Base-by-base conservation (phyloP, 441 rosid genomes). In the Daphne laureola region DNA sequence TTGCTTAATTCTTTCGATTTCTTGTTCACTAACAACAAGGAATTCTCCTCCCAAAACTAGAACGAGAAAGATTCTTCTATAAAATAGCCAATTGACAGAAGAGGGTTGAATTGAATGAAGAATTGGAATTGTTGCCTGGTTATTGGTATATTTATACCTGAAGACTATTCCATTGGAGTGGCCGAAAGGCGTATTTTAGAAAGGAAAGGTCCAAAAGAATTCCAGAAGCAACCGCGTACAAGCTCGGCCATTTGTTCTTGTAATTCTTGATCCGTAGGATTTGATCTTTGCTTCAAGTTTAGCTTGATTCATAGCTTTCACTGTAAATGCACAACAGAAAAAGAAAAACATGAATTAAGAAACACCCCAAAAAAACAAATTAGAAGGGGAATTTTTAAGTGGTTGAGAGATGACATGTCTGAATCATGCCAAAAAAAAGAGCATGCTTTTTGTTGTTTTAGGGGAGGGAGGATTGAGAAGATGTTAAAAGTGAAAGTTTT, bases 231-330 rank as follows among this genome's bases (percentile, higher is more conserved):
- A 81, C n/a, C 9, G 89, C 84, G 43, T 67, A 83, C 3, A 87
- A 95, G 23, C 90, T 86, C 18, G 98, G 98, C 98, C 94, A 86
- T 74, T 83, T 89, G 47, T 81, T 79, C 53, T 70, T 67, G 57
- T 67, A 71, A 45, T 64, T 68, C 62, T 67, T 18, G 66, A 80
- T 57, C 96, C 98, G 17, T 68, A 48, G 8, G 68, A 75, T 53
- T 82, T 83, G 42, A 87, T 75, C 42, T 77, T 83, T 14, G 98
- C 98, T 58, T 93, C 98, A 12, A 92, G 46, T 52, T 92, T 66
- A 31, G 87, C 97, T 67, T 76, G 81, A 63, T 92, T 92, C 3
- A 92, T 66, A 15, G 90, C 97, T 69, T 83, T 80, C 2, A 76
- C 97, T 90, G 84, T 23, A n/a, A 23, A 8, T 7, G 14, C 3